A percentile compares a stretch with the other conserved stretches of the same genome.
These are phyloP conservation scores for Lodderomyces beijingensis DNA, from an alignment of 1,139 yeast species.

Conservation along the genomic window DNA sequence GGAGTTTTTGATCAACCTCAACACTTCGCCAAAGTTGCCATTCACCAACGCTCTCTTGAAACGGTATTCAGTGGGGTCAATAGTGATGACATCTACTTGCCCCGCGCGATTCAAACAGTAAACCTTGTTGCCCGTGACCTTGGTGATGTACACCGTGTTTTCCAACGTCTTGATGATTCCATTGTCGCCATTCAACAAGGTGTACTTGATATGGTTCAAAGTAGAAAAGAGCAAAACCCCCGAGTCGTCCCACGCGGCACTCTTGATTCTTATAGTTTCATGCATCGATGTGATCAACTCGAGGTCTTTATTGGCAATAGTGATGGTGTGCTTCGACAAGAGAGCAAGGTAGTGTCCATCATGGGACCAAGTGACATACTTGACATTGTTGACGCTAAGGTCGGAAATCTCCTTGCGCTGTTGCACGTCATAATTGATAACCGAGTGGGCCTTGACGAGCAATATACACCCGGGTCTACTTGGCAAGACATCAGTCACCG, in stretches of 20 bases:
- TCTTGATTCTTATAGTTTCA: constrained; percentile 94
- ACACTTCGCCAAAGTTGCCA: constrained; percentile 86
- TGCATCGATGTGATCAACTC: constrained; percentile 83
- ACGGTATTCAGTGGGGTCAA: constrained; percentile 96
- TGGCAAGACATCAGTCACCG: constrained; percentile 66
- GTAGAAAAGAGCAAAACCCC: constrained; percentile 92
- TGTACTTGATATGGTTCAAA: constrained; percentile 90
- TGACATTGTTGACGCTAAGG: constrained; percentile 70
- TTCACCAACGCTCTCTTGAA: constrained; percentile 91
- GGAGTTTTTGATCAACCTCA: constrained; percentile 82
- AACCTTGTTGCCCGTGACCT: constrained; percentile 65
- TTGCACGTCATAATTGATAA: constrained; percentile 85
- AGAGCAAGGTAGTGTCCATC: constrained; percentile 89
- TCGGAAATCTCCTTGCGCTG: constrained; percentile 79
- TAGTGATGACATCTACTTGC: constrained; percentile 67
- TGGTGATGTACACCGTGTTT: constrained; percentile 81
- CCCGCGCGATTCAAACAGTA: constrained; percentile 85
- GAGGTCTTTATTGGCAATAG: constrained; percentile 76
- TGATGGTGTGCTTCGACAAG: constrained; percentile 87
- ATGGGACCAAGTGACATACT: constrained; percentile 84
- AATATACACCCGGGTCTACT: constrained; percentile 85
- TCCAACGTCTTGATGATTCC: constrained; percentile 93
- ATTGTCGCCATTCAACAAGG: constrained; percentile 86
- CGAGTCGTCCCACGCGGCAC: constrained; percentile 97
- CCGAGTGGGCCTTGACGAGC: constrained; percentile 66